Conservation (phyloP, 495 filamentous ascomycete species). For the Daldinia bambusicola region DNA sequence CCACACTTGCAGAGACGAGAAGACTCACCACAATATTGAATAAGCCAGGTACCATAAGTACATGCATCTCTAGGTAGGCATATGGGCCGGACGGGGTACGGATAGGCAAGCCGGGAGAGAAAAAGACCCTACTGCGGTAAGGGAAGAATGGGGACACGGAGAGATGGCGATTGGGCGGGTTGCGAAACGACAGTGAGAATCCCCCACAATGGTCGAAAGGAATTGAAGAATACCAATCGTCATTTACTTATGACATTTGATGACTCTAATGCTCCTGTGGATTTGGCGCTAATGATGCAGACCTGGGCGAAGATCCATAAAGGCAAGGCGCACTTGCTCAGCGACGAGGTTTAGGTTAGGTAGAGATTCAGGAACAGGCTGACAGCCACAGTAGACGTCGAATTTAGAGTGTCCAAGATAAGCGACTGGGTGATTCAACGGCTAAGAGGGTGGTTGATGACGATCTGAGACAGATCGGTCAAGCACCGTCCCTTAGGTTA, state of each 20-base stretch:
- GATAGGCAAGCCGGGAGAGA: constrained; percentile 20
- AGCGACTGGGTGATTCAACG: constrained; percentile 14
- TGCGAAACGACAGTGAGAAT: constrained; percentile 40
- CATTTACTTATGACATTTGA: not conserved
- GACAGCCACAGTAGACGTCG: constrained; percentile 24
- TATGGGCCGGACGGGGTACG: constrained; percentile 7
- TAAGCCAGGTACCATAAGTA: constrained; percentile 11
- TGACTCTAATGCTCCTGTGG: constrained; percentile 25
- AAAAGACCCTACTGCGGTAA: not conserved
- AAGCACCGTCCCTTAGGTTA: constrained; percentile 10
- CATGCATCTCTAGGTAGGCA: not conserved
- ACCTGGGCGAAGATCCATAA: constrained; percentile 25
- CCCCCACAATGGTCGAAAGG: constrained; percentile 26
- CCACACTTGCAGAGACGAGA: constrained; percentile 33
- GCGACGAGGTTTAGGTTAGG: not conserved
- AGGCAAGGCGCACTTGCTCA: constrained; percentile 42
- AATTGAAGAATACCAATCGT: constrained; percentile 6
- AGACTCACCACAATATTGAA: constrained; percentile 30
- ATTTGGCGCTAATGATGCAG: not conserved
- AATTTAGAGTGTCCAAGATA: constrained; percentile 17
- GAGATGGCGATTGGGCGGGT: constrained; percentile 45
- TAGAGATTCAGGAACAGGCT: constrained; percentile 21
- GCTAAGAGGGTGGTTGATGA: constrained; percentile 14
- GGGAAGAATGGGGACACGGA: constrained; percentile 19
- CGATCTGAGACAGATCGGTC: constrained; percentile 43